Evolutionary conservation across 1,284 basidiomycete genomes (phyloP), one percentile per base, ranked within the genome.

Genomic region (Xanthoconium separans): DNA sequence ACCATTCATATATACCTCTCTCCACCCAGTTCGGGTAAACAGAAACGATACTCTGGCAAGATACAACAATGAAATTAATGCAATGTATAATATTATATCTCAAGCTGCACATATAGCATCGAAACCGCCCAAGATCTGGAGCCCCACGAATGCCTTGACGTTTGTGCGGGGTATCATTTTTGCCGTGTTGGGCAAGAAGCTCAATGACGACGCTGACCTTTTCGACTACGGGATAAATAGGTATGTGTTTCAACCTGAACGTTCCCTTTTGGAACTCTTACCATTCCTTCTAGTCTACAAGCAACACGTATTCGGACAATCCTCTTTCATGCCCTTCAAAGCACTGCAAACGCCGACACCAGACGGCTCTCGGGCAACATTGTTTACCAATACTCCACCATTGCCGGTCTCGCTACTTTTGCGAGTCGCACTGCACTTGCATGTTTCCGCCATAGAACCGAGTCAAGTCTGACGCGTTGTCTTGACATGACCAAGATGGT

Each of bases 241-340:
- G 61, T 62, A 37, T 18, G 48, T 5, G 3, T 6, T 33, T 15
- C 41, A 15, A 0, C 6, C 18, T 50, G 16, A 3, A 3, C 27
- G 10, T 33, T 4, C 30, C 2, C 15, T 9, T 33, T 16, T 10
- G n/a, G 11, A 36, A 11, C 10, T 2, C n/a, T 47, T 13, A 37
- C 30, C 15, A 12, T 36, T n/a, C 27, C 15, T 52, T 13, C 13
- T 29, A 78, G 78, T 58, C 54, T 78, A 24, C 74, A 75, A 58
- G 77, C 74, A 4, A 75, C 73, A 0, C 73, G 72, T 62, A 76
- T 79, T 29, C 70, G 75, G 9, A 74, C 74, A 50, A 67, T 70
- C 6, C 60, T 80, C 37, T 56, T 74, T 5, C 60, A 64, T 3
- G 72, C 70, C 9, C 56, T 77, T 5, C 61, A 64, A 12, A 60